phyloP scores from a whole-genome alignment of 768 basidiomycete genomes.

The Tricholoma sp. region DNA sequence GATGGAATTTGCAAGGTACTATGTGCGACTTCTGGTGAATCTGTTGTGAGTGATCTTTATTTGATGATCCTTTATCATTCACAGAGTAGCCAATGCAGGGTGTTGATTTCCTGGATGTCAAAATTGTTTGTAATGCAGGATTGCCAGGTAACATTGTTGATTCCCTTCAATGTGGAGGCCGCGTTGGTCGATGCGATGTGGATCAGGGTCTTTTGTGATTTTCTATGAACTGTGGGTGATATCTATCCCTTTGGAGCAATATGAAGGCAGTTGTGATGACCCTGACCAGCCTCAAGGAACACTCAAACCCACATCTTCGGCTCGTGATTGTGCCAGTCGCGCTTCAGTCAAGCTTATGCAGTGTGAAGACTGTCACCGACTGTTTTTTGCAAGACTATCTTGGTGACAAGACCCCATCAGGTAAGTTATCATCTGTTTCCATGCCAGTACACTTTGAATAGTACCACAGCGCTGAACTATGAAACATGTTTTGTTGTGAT shows the following conservation, averaged over 20 bases:
- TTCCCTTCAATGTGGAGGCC: conserved; percentile 15
- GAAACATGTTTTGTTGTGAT: background rate
- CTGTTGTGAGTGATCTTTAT: conserved; percentile 13
- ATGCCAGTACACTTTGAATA: no score
- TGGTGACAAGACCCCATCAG: background rate
- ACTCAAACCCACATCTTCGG: background rate
- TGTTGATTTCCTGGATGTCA: conserved; percentile 18
- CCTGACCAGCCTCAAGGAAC: background rate
- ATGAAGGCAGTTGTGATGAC: background rate
- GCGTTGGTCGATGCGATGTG: conserved; percentile 4
- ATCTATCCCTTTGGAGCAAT: conserved; percentile 1
- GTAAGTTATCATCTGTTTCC: background rate
- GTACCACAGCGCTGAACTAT: background rate
- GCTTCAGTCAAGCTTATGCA: background rate
- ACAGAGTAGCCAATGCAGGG: conserved; percentile 7
- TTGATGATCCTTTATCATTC: no score
- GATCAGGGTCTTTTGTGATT: conserved; percentile 12
- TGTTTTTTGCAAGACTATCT: background rate
- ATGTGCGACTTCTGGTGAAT: conserved; percentile 8
- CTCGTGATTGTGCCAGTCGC: background rate
- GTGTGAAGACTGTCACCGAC: background rate
- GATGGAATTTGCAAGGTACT: background rate
- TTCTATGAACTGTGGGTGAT: conserved; percentile 14
- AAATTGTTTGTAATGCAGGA: conserved; percentile 16
- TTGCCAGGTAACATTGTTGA: conserved; percentile 12